phyloP scores from a whole-genome alignment of 129 eudicot genomes.

The Flaveria bidentis region DNA sequence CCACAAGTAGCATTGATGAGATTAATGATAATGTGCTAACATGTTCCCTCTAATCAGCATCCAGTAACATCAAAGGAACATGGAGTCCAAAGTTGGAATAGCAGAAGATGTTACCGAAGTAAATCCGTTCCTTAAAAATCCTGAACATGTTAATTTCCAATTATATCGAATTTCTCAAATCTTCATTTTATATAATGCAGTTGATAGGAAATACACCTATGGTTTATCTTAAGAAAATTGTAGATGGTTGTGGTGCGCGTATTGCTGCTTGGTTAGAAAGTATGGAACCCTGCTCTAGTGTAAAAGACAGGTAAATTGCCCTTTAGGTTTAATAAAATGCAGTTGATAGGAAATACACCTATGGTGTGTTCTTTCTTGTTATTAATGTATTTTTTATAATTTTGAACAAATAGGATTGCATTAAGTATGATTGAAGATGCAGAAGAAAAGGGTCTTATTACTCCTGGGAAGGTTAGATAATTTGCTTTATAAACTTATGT shows the following conservation, averaged over 20 bases:
- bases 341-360: no score
- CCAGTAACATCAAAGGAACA: constrained; percentile 44
- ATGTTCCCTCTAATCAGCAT: background rate
- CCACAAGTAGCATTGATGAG: background rate
- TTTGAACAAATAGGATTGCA: constrained; percentile 46
- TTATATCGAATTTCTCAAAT: background rate
- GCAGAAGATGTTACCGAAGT: constrained; percentile 73
- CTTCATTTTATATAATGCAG: constrained; percentile 34
- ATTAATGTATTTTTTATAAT: background rate
- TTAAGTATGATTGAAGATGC: constrained; percentile 73
- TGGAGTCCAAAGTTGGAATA: constrained; percentile 53
- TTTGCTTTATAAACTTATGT: background rate
- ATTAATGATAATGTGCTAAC: constrained; percentile 23
- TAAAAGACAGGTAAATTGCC: constrained; percentile 72
- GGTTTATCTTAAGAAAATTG: constrained; percentile 66
- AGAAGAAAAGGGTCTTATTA: constrained; percentile 71
- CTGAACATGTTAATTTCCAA: background rate
- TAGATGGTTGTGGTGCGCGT: constrained; percentile 64
- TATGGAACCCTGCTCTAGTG: constrained; percentile 77
- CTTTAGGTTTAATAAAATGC: no score
- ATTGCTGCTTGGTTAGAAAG: constrained; percentile 66
- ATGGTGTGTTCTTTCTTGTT: background rate
- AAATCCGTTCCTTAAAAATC: constrained; percentile 21
- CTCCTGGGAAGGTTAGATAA: constrained; percentile 63
- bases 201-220: constrained; percentile 70